Evolutionary conservation across 2,329 filamentous ascomycete genomes (phyloP).

Genomic region (Colletotrichum spinosum): DNA sequence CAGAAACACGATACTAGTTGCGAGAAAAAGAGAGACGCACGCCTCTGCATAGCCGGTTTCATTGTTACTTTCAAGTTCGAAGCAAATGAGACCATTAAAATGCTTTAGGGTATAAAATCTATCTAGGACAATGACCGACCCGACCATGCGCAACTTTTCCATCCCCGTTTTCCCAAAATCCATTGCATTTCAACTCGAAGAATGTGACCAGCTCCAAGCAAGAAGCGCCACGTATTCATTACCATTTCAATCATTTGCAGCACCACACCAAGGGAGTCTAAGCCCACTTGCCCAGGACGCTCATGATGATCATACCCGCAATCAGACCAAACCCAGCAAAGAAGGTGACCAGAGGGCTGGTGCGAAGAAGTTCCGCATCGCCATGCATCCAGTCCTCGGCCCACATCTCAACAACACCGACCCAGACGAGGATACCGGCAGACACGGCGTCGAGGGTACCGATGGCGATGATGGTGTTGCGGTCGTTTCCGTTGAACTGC

Average conservation of each 20-base stretch:
- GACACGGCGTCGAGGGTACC: conserved; percentile 80
- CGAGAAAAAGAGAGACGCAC: too few relatives aligned
- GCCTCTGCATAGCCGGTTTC: background rate
- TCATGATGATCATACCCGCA: conserved; percentile 75
- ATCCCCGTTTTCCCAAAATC: background rate
- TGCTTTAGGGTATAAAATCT: conserved; percentile 28
- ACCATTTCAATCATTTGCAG: background rate
- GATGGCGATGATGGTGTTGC: conserved; percentile 75
- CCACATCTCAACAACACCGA: conserved; percentile 84
- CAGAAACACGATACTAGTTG: too few relatives aligned
- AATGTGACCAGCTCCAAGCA: background rate
- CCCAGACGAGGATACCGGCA: conserved; percentile 83
- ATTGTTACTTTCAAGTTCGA: background rate
- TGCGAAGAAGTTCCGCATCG: conserved; percentile 62
- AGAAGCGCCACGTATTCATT: conserved; percentile 12
- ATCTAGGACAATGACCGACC: conserved; percentile 23
- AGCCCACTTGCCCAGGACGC: conserved; percentile 81
- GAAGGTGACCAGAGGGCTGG: conserved; percentile 59
- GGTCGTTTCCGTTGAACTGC: conserved; percentile 79
- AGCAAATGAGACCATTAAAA: conserved; percentile 23
- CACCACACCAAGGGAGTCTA: conserved; percentile 45
- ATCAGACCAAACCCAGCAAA: conserved; percentile 67
- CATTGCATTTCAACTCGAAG: background rate
- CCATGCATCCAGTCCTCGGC: conserved; percentile 77
- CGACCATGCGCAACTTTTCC: conserved; percentile 9